Evolutionary conservation across 2,329 filamentous ascomycete species (phyloP).

Genomic region (Alternaria consortialis): DNA sequence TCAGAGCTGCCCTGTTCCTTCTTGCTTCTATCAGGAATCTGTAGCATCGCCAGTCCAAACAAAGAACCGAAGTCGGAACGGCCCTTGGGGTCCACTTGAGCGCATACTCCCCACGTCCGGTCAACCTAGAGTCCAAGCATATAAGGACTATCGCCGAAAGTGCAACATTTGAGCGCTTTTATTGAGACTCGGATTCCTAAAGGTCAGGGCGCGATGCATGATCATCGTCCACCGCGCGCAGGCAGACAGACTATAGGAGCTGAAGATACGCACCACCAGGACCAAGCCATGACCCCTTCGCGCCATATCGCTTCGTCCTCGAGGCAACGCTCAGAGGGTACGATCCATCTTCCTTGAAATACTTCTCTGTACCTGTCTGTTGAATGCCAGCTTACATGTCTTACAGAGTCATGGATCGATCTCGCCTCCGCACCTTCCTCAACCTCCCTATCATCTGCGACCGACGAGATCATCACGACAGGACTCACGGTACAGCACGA

Average conservation of each 20-base stretch:
- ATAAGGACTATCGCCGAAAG: slow-evolving; percentile 6
- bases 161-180: background rate
- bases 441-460: slow-evolving; percentile 83
- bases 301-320: slow-evolving; percentile 27
- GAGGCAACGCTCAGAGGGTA: slow-evolving; percentile 44
- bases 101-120: slow-evolving; percentile 33
- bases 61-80: slow-evolving; percentile 45
- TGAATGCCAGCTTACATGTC: slow-evolving; percentile 22
- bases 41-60: slow-evolving; percentile 19
- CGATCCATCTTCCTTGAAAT: slow-evolving; percentile 2
- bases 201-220: slow-evolving; percentile 34
- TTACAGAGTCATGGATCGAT: slow-evolving; percentile 95
- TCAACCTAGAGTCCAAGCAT: slow-evolving; percentile 19
- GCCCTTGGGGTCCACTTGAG: slow-evolving; percentile 37
- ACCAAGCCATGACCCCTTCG: slow-evolving; percentile 33
- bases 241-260: slow-evolving; percentile 29
- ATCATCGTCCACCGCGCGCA: slow-evolving; percentile 33
- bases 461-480: slow-evolving; percentile 91
- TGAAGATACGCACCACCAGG: slow-evolving; percentile 27
- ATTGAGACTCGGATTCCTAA: background rate
- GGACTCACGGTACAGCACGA: slow-evolving; percentile 78
- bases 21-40: slow-evolving; percentile 9
- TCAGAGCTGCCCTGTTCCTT: slow-evolving; percentile 9
- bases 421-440: slow-evolving; percentile 92
- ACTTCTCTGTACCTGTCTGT: background rate